Conservation (phyloP, 768 basidiomycete species). For the Hydnomerulius pinastri region DNA sequence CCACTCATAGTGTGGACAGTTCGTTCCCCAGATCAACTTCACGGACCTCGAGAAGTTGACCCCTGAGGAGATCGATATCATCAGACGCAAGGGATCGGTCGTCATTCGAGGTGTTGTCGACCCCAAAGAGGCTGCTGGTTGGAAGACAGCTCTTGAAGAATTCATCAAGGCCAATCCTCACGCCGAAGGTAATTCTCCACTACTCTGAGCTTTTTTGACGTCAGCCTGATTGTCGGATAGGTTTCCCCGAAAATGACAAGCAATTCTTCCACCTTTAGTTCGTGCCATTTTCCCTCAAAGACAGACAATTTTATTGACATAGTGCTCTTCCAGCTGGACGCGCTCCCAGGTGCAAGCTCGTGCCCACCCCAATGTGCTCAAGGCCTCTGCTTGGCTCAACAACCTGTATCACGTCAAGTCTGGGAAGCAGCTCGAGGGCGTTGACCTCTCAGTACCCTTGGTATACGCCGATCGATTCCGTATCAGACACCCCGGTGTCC, state of each 20-base stretch:
- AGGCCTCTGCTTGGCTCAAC: slow-evolving; percentile 60
- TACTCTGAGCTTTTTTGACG: background rate
- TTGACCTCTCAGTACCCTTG: slow-evolving; percentile 63
- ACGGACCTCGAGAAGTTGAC: slow-evolving; percentile 50
- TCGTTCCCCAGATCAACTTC: slow-evolving; percentile 64
- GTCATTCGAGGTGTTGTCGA: slow-evolving; percentile 64
- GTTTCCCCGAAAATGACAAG: slow-evolving; percentile 56
- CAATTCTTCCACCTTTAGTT: slow-evolving; percentile 78
- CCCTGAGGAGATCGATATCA: slow-evolving; percentile 45
- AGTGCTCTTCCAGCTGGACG: slow-evolving; percentile 40
- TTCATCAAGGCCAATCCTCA: slow-evolving; percentile 60
- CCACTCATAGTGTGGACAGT: slow-evolving; percentile 35
- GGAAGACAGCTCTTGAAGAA: slow-evolving; percentile 58
- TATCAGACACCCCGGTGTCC: slow-evolving; percentile 65
- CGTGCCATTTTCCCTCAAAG: slow-evolving; percentile 19
- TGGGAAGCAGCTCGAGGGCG: slow-evolving; percentile 43
- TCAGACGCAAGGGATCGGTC: slow-evolving; percentile 58
- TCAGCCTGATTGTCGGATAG: slow-evolving; percentile 30
- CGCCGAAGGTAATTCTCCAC: slow-evolving; percentile 44
- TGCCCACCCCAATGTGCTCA: slow-evolving; percentile 65
- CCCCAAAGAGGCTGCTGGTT: slow-evolving; percentile 52
- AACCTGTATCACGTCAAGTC: slow-evolving; percentile 55
- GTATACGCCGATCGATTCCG: slow-evolving; percentile 75
- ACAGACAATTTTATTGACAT: background rate
- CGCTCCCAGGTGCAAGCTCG: slow-evolving; percentile 66